Conservation (phyloP, 139 green algal species). For the Chlorella sp. region DNA sequence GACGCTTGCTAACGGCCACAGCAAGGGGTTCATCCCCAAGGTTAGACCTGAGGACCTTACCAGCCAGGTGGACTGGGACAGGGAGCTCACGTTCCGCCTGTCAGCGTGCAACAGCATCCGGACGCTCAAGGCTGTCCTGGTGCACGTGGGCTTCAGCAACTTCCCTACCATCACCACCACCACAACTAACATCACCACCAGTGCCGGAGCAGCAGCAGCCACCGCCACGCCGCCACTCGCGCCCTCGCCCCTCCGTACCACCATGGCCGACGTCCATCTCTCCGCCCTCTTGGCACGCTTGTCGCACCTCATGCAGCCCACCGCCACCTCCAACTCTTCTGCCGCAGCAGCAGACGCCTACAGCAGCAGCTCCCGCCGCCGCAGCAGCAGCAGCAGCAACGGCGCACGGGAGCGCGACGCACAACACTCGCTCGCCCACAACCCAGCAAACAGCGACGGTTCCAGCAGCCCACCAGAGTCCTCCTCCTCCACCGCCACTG, state of each 20-base stretch:
- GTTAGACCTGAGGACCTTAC: not conserved
- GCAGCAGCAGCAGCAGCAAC: not conserved
- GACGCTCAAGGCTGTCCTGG: not conserved
- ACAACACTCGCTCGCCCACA: too few species aligned
- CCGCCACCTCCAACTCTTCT: not conserved
- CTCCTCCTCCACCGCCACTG: not conserved
- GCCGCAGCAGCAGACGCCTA: not conserved
- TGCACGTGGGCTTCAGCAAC: not conserved
- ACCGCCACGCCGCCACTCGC: not conserved
- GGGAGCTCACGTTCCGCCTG: not conserved
- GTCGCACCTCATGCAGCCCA: too few species aligned
- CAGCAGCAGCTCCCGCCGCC: not conserved
- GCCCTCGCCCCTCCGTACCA: too few species aligned
- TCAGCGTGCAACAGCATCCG: not conserved
- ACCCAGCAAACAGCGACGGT: too few species aligned
- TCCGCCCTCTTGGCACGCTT: too few species aligned
- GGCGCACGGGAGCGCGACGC: too few species aligned
- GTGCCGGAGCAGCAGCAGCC: not conserved
- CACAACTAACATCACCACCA: not conserved
- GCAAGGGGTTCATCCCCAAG: not conserved
- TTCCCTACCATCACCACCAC: not conserved
- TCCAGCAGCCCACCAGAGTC: too few species aligned
- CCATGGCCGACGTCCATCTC: too few species aligned
- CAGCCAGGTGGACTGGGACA: not conserved
- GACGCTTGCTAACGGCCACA: not conserved